Evolutionary conservation across 148 eudicot species (phyloP).

Genomic region (Heliosperma pusillum): DNA sequence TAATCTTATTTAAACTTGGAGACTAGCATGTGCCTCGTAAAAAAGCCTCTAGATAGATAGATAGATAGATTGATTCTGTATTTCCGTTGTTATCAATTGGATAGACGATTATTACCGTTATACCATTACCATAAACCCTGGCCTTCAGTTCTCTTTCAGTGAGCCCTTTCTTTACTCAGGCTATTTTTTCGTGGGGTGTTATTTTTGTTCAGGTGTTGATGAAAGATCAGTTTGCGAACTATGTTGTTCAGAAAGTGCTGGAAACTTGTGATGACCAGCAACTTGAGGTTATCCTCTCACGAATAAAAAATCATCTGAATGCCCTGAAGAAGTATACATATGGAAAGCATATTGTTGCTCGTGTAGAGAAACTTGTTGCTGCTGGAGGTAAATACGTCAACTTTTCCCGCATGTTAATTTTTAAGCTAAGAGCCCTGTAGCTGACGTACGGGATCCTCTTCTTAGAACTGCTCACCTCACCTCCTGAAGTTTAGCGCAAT

Average conservation of each 20-base stretch:
- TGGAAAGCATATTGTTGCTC: conserved; percentile 89
- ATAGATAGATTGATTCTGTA: no score
- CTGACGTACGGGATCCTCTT: no score
- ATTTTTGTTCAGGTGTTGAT: conserved; percentile 53
- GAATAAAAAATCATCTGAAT: conserved; percentile 74
- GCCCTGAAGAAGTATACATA: conserved; percentile 83
- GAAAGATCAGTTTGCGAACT: conserved; percentile 79
- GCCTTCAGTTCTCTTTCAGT: no score
- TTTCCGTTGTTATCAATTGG: no score
- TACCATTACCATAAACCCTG: no score
- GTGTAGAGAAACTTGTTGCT: conserved; percentile 86
- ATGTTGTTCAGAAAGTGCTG: conserved; percentile 76
- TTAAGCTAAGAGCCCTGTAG: not conserved
- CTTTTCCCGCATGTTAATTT: conserved; percentile 1
- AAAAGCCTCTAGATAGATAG: no score
- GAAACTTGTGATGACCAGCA: conserved; percentile 90
- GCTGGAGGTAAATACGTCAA: conserved; percentile 57
- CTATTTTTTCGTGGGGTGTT: not conserved
- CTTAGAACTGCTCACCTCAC: no score
- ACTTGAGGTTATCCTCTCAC: conserved; percentile 64
- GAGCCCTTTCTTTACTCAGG: not conserved
- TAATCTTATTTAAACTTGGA: no score
- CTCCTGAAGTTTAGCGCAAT: no score
- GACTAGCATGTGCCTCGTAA: no score
- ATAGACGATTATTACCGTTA: no score